Conservation (phyloP, 78 protist species). For the Pigoraptor vietnamica region DNA sequence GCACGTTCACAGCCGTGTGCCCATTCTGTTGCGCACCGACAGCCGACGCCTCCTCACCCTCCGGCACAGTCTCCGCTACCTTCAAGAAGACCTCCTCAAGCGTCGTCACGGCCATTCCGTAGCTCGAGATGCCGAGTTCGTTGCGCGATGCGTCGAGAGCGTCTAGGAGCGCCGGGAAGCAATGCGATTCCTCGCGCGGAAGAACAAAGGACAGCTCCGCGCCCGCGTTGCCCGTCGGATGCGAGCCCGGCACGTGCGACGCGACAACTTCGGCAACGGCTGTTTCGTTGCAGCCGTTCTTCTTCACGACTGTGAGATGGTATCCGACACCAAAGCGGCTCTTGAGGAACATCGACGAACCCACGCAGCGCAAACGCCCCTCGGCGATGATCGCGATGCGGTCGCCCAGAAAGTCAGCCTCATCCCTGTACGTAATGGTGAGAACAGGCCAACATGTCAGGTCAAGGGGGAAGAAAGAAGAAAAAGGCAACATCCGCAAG, state of each 20-base stretch:
- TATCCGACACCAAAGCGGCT: slow-evolving; percentile 31
- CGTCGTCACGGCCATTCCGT: not conserved
- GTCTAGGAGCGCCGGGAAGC: not conserved
- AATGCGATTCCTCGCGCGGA: not conserved
- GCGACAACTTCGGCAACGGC: not conserved
- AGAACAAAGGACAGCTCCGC: not conserved
- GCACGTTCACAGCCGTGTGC: not conserved
- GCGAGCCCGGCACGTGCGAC: not conserved
- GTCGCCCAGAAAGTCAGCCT: slow-evolving; percentile 34
- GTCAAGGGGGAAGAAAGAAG: too few relatives aligned
- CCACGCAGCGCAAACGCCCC: slow-evolving; percentile 18
- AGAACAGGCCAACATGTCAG: not conserved
- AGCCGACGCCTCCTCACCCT: not conserved
- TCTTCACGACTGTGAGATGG: slow-evolving; percentile 19
- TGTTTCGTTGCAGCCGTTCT: not conserved
- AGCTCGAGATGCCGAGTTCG: not conserved
- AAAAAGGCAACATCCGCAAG: too few relatives aligned
- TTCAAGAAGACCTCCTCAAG: slow-evolving; percentile 9
- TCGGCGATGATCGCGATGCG: slow-evolving; percentile 10
- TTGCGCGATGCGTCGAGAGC: not conserved
- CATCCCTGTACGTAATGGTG: not conserved
- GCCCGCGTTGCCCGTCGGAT: not conserved
- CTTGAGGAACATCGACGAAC: slow-evolving; percentile 25
- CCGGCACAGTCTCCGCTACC: not conserved
- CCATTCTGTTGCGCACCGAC: not conserved